A percentile compares a stretch with the other conserved stretches of the same genome.
These are phyloP conservation scores for Sporopachydermia lactativora DNA, from an alignment of 805 yeast genomes.

Conservation along the genomic window DNA sequence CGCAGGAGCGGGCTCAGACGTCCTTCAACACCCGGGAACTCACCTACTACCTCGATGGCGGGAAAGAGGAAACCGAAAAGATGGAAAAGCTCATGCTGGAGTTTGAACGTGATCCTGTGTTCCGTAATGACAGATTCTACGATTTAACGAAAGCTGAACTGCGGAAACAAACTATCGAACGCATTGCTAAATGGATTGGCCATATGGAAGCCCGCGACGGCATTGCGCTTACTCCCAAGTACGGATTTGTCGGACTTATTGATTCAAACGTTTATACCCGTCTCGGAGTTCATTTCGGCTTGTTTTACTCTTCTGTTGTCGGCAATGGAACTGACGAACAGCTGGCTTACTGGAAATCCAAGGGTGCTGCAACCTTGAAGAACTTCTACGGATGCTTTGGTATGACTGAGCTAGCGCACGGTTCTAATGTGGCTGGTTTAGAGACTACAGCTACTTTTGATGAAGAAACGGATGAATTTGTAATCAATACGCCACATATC, in stretches of 20 bases:
- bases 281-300: slow-evolving; percentile 76
- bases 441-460: slow-evolving; percentile 88
- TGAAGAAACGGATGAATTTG: slow-evolving; percentile 46
- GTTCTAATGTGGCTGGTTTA: slow-evolving; percentile 85
- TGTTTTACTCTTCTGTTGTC: slow-evolving; percentile 65
- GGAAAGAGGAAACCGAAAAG: slow-evolving; percentile 23
- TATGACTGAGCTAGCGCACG: slow-evolving; percentile 90
- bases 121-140: slow-evolving; percentile 29
- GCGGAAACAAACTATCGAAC: slow-evolving; percentile 23
- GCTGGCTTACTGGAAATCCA: slow-evolving; percentile 64
- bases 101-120: slow-evolving; percentile 43
- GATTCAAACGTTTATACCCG: slow-evolving; percentile 79
- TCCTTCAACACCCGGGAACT: slow-evolving; percentile 22
- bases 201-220: slow-evolving; percentile 4
- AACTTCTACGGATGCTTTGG: slow-evolving; percentile 70
- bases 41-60: slow-evolving; percentile 31
- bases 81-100: slow-evolving; percentile 25
- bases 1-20: slow-evolving; percentile 24
- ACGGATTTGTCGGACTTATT: slow-evolving; percentile 13
- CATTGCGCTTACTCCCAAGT: neutral
- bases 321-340: slow-evolving; percentile 86
- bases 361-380: slow-evolving; percentile 22
- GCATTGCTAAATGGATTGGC: slow-evolving; percentile 16
- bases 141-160: slow-evolving; percentile 29
- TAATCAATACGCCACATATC: slow-evolving; percentile 73